A percentile compares a stretch with the other conserved stretches of the same genome.
These are phyloP conservation scores for Exophiala xenobiotica DNA, from an alignment of 2,329 filamentous ascomycete species.

Conservation along the genomic window DNA sequence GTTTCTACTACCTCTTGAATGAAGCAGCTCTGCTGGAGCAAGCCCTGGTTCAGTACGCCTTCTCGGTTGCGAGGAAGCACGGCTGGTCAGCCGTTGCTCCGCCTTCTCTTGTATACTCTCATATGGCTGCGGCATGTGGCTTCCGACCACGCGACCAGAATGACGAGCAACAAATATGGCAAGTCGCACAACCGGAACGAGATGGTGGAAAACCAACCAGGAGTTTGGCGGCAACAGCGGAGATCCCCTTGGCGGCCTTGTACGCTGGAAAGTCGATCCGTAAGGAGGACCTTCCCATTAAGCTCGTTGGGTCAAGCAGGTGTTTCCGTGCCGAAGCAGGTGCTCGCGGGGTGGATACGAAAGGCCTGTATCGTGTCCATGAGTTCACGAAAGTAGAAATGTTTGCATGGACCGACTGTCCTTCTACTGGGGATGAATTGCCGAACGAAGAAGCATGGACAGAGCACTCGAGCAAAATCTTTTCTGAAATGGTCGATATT, in stretches of 20 bases:
- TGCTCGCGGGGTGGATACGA: conserved; percentile 82
- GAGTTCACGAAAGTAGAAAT: conserved; percentile 99
- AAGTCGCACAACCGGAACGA: conserved; percentile 67
- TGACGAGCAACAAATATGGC: conserved; percentile 90
- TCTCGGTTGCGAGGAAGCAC: conserved; percentile 67
- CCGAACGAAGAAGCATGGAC: conserved; percentile 20
- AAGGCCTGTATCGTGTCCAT: conserved; percentile 93
- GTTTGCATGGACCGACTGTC: conserved; percentile 78
- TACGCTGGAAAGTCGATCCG: conserved; percentile 71
- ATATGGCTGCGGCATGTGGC: conserved; percentile 86
- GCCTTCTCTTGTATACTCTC: conserved; percentile 85
- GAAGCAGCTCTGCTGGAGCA: conserved; percentile 93
- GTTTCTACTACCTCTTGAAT: conserved; percentile 95
- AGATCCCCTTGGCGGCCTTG: conserved; percentile 92
- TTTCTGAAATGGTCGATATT: conserved; percentile 81
- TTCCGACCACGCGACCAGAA: conserved; percentile 90
- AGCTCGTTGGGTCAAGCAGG: conserved; percentile 79
- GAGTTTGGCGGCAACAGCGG: conserved; percentile 81
- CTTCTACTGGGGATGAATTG: conserved; percentile 42
- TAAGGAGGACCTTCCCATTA: conserved; percentile 67
- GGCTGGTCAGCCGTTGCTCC: conserved; percentile 82
- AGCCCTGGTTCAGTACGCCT: conserved; percentile 82
- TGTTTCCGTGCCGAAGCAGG: conserved; percentile 96
- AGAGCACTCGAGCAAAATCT: conserved; percentile 51
- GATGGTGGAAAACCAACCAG: conserved; percentile 65